phyloP scores from a whole-genome alignment of 345 rosid genomes.

The Linum usitatissimum region DNA sequence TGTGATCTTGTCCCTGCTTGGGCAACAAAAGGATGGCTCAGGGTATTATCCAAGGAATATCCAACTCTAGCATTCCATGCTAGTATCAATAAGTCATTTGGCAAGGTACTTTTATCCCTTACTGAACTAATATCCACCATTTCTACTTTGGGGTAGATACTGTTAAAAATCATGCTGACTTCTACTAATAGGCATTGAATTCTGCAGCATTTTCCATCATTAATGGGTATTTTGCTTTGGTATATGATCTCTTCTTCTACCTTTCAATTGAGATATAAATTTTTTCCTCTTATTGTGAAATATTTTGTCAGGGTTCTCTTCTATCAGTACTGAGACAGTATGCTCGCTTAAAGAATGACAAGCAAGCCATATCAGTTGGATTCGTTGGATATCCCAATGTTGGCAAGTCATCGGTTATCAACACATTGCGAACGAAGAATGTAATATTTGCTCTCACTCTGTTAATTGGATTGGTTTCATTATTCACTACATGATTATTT shows the following conservation, averaged over 20 bases:
- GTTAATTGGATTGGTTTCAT: neutral
- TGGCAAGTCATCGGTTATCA: conserved; percentile 94
- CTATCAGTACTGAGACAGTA: conserved; percentile 83
- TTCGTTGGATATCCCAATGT: conserved; percentile 96
- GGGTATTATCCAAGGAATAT: conserved; percentile 75
- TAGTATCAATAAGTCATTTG: conserved; percentile 77
- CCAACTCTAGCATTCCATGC: conserved; percentile 98
- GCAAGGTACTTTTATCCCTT: conserved; percentile 46
- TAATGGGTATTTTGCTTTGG: neutral
- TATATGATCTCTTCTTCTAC: neutral
- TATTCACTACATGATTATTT: neutral
- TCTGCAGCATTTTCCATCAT: neutral
- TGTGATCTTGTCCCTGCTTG: conserved; percentile 96
- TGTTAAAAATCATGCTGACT: neutral
- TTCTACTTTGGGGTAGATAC: neutral
- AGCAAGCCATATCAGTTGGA: conserved; percentile 93
- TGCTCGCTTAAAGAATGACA: conserved; percentile 81
- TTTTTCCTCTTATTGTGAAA: neutral
- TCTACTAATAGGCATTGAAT: neutral
- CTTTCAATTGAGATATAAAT: neutral
- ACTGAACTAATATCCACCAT: neutral
- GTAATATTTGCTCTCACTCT: conserved; percentile 24
- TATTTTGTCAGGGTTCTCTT: conserved; percentile 63
- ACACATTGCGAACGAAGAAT: conserved; percentile 85
- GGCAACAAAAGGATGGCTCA: conserved; percentile 94